These are phyloP conservation scores for Chlorociboria aeruginascens DNA, from an alignment of 495 filamentous ascomycete species.

Conservation along the genomic window DNA sequence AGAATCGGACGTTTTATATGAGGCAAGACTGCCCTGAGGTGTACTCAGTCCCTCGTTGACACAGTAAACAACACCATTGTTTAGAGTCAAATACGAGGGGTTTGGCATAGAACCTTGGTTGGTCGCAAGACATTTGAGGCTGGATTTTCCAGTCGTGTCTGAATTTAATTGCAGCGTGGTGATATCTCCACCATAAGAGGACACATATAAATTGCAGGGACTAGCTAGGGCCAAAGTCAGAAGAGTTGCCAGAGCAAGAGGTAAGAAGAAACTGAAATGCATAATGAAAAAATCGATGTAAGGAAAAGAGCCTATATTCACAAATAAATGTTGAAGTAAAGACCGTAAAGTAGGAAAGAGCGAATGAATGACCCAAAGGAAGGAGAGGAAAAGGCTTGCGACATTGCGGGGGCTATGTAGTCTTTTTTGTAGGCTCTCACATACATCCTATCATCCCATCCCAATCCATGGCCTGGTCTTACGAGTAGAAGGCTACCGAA, in stretches of 20 bases:
- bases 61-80: slow-evolving; percentile 44
- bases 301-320: too few species aligned
- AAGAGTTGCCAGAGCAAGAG: not conserved
- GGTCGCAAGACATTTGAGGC: slow-evolving; percentile 24
- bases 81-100: slow-evolving; percentile 49
- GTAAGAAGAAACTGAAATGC: not conserved
- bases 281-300: too few species aligned
- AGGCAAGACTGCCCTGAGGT: slow-evolving; percentile 30
- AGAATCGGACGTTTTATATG: slow-evolving; percentile 25
- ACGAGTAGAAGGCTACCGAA: too few species aligned
- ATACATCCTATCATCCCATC: too few species aligned
- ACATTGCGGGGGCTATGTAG: too few species aligned
- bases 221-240: slow-evolving; percentile 20
- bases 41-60: slow-evolving; percentile 38
- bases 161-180: slow-evolving; percentile 38
- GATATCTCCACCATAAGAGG: slow-evolving; percentile 48
- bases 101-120: slow-evolving; percentile 37
- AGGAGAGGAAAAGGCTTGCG: too few species aligned
- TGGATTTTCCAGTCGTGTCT: slow-evolving; percentile 14
- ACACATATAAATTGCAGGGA: slow-evolving; percentile 37
- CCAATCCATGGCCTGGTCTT: too few species aligned
- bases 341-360: too few species aligned
- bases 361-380: too few species aligned
- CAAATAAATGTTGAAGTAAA: too few species aligned
- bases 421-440: too few species aligned